These are phyloP conservation scores for Metschnikowia henanensis DNA, from an alignment of 805 yeast genomes.

Conservation along the genomic window DNA sequence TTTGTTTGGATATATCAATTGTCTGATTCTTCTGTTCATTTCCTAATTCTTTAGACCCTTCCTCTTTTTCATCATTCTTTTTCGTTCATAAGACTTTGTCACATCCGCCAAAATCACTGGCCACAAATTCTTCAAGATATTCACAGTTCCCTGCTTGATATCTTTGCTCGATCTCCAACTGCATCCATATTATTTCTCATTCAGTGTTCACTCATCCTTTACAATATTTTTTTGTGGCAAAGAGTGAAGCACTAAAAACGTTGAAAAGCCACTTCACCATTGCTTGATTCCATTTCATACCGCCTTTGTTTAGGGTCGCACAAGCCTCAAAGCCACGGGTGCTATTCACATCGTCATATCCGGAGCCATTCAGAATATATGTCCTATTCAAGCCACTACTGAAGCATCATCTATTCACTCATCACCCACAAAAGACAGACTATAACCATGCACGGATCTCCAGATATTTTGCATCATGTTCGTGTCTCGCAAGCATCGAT, in stretches of 20 bases:
- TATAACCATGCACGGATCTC: constrained; percentile 14
- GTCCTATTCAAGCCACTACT: constrained; percentile 1
- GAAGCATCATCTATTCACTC: neutral
- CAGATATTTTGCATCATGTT: constrained; percentile 21
- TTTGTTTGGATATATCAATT: constrained; percentile 1
- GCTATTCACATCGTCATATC: neutral
- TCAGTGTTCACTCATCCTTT: no score
- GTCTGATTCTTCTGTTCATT: constrained; percentile 1
- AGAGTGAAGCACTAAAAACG: no score
- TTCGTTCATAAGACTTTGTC: constrained; percentile 8
- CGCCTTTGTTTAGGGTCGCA: neutral
- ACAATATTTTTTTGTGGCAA: no score
- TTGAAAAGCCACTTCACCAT: neutral
- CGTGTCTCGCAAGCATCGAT: constrained; percentile 32
- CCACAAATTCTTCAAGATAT: neutral
- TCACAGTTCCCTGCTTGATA: neutral
- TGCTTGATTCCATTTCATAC: neutral
- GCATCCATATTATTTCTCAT: neutral
- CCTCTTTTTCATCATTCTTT: constrained; percentile 4
- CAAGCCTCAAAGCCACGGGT: neutral
- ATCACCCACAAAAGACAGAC: neutral
- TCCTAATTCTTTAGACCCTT: neutral
- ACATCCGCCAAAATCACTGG: constrained; percentile 1
- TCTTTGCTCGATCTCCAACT: neutral
- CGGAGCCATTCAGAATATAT: neutral